phyloP scores from a whole-genome alignment of 495 filamentous ascomycete species.

The Penicillium coprophilum region DNA sequence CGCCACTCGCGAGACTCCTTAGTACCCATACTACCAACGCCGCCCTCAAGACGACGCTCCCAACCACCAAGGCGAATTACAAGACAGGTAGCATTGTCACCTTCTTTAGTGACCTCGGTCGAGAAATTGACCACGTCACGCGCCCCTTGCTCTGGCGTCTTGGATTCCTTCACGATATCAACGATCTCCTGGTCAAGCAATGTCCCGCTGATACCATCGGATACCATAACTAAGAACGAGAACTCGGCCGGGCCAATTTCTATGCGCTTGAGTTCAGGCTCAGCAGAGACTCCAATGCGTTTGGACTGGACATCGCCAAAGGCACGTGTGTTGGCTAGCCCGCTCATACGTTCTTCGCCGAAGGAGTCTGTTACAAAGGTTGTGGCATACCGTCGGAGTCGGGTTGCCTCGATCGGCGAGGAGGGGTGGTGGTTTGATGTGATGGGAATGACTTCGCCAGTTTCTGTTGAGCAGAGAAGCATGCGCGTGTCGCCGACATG shows the following conservation, averaged over 20 bases:
- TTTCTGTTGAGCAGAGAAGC: conserved; percentile 77
- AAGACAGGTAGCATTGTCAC: conserved; percentile 93
- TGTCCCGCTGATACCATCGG: conserved; percentile 81
- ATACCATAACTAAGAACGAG: conserved; percentile 82
- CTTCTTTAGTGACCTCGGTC: conserved; percentile 76
- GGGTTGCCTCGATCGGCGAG: conserved; percentile 75
- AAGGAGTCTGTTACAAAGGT: conserved; percentile 94
- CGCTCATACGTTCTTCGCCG: conserved; percentile 92
- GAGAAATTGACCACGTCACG: conserved; percentile 79
- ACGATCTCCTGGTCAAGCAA: conserved; percentile 90
- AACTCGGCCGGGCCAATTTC: conserved; percentile 80
- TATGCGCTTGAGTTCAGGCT: conserved; percentile 77
- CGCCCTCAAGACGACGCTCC: conserved; percentile 88
- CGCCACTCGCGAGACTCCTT: conserved; percentile 87
- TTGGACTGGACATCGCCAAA: conserved; percentile 93
- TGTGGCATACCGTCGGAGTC: conserved; percentile 80
- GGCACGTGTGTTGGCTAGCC: conserved; percentile 88
- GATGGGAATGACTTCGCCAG: conserved; percentile 72
- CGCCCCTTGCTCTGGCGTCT: conserved; percentile 82
- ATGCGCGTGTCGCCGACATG: conserved; percentile 94
- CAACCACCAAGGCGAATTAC: conserved; percentile 91
- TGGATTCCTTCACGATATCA: conserved; percentile 90
- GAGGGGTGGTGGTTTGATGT: conserved; percentile 90
- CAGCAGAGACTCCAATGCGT: conserved; percentile 87
- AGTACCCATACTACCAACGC: conserved; percentile 82